These are phyloP conservation scores for Zoysia japonica DNA, from an alignment of 176 grass and related monocot species.

Conservation along the genomic window DNA sequence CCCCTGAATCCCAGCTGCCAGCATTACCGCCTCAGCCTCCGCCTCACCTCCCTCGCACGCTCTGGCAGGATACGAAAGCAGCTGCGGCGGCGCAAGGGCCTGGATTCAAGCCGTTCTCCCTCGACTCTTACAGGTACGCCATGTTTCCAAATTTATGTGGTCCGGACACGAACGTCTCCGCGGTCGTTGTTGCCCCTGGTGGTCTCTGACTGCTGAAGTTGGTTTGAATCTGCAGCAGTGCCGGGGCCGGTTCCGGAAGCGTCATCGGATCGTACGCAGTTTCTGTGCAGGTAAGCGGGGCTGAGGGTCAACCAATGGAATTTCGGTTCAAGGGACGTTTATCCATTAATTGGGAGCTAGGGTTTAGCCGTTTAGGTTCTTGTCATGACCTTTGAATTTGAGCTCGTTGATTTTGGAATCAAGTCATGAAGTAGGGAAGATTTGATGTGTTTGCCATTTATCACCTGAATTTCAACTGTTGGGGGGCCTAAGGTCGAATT, in stretches of 20 bases:
- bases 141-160: background rate
- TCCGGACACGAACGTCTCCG: background rate
- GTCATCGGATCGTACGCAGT: conserved; percentile 86
- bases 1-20: background rate
- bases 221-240: conserved; percentile 51
- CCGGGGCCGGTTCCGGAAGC: conserved; percentile 59
- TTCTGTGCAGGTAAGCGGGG: conserved; percentile 71
- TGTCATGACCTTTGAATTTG: conserved; percentile 1
- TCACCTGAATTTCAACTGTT: background rate
- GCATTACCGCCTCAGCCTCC: conserved; percentile 9
- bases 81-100: conserved; percentile 42
- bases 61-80: conserved; percentile 67
- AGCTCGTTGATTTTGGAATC: conserved; percentile 2
- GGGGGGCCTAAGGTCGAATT: background rate
- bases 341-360: conserved; percentile 11
- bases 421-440: background rate
- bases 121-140: conserved; percentile 62
- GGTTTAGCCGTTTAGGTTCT: conserved; percentile 41
- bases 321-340: background rate
- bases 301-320: background rate
- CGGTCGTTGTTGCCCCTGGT: background rate
- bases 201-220: conserved; percentile 33
- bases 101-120: conserved; percentile 63
- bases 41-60: background rate
- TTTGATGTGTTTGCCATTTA: background rate